Evolutionary conservation across 805 yeast genomes (phyloP), one percentile per base, ranked within the genome.

Genomic region (Lachancea kluyveri): DNA sequence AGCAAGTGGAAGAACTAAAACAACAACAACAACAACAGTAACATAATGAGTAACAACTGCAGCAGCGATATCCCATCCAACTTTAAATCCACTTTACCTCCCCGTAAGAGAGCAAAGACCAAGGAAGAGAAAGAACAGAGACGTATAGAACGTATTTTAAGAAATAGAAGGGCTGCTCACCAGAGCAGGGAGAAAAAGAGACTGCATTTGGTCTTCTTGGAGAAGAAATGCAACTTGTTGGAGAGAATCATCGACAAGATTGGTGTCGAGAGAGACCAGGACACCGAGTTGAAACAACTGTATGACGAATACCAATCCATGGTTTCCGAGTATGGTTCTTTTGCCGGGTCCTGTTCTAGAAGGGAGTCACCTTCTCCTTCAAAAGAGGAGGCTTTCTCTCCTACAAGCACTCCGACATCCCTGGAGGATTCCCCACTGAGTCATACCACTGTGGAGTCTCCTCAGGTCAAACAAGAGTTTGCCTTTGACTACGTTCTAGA

Each of bases 111-210:
- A 47, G 97, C 98, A 5, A 86, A 83, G 69, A 92, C 98, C 24
- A 74, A 83, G 46, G 96, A 88, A 62, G 97, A 90, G 64, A 92
- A 90, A 64, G 97, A 92, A 60, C 97, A 90, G 64, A 79, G 97
- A 44, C 74, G 96, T 28, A 77, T 88, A 33, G 97, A 92, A 62
- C 70, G 98, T 31, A 88, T 92, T 30, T 67, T 90, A 48, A 74
- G 98, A 56, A 90, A 90, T 61, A 75, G 97, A 52, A 81, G 90
- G 55, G 97, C 97, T 10, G 98, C 98, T 28, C 97, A 90, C 57
- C 95, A 95, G 32, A 84, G 95, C 17, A 74, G 98, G 45, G 98
- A 92, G 55, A 88, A 90, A 74, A 90, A 90, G 72, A 74, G 97
- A 55, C 75, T 78, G 53, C 95, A 90, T 54, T 80, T 92, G 36